Base-by-base conservation (phyloP, 306 rosid genomes). In the Psophocarpus tetragonolobus region DNA sequence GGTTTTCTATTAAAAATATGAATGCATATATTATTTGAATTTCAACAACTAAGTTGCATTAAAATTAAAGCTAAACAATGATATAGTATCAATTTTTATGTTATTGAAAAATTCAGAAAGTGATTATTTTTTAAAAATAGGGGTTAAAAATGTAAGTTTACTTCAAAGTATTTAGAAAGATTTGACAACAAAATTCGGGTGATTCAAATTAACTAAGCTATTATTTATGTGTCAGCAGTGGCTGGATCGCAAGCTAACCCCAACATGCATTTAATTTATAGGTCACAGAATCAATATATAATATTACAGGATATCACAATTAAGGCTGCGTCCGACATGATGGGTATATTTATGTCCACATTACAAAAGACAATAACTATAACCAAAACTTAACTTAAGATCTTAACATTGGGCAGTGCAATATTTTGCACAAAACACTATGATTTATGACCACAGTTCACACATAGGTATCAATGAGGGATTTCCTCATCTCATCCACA, bases 401-500 rank as follows among this genome's bases (percentile, higher is more conserved):
- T 70, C 73, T 62, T 64, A 21, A 42, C 36, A 38, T 39, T 11
- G 14, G 47, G 51, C 39, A 44, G 15, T 60, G 6, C 30, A 38
- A 65, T 60, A 60, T 47, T 7, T 35, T 45, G 0, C 20, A 54
- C 68, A 27, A 7, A 12, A 44, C 23, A 72, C 42, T 58, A n/a
- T 35, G n/a, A n/a, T n/a, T n/a, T 11, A 44, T 8, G 30, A 47
- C 18, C 84, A 58, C 11, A 68, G 27, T 65, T 92, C 83, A 94
- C 8, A 92, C 94, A 23, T 85, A 87, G 81, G 80, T 89, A 51
- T 94, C 98, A 23, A 94, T 89, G 78, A 94, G 85, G 0, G 98
- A 92, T 84, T 89, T 90, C 82, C 98, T 90, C 96, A 86, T 91
- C 80, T 94, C 98, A 35, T 92, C 92, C 14, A 87, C 97, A 65